Evolutionary conservation across 495 filamentous ascomycete genomes (phyloP), one percentile per base, ranked within the genome.

Genomic region (Talaromyces proteolyticus): DNA sequence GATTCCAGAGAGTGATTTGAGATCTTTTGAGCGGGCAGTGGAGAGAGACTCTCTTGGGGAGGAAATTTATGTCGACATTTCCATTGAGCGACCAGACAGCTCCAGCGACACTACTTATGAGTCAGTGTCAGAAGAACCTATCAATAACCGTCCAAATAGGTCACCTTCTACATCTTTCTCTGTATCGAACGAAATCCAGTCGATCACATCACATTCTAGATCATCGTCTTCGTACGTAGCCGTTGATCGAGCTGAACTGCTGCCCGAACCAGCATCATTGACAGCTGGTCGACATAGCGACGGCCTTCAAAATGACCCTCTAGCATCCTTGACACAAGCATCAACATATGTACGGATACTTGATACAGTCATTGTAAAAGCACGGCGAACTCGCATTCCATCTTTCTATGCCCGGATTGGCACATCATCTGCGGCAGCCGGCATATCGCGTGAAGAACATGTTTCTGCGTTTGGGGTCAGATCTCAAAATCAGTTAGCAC

Each of bases 401-500:
- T 29, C 26, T 5, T 12, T 29, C 12, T 29, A 5, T 29, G 26
- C 26, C 12, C 26, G 6, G 26, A 12, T 12, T 29, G 12, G 26
- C 26, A 29, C 26, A 29, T 29, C 12, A 5, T 29, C 5, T 29
- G n/a, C n/a, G n/a, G n/a, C n/a, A n/a, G n/a, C n/a, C n/a, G n/a
- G n/a, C n/a, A n/a, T n/a, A n/a, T n/a, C n/a, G n/a, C n/a, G n/a
- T n/a, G n/a, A n/a, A n/a, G 26, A 29, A 29, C 26, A 29, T 29
- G 26, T 6, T 29, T 29, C 26, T 29, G 26, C 12, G 12, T 29
- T 29, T 29, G 26, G 26, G 5, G 26, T 29, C 26, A 29, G 26
- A 12, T 12, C 12, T 12, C 26, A 29, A 12, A 34, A 41, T 10
- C 58, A 63, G 47, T 42, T 69, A 3, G 64, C 64, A 36, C 55